Conservation (phyloP, 768 basidiomycete genomes). For the Punctularia strigosozonata region DNA sequence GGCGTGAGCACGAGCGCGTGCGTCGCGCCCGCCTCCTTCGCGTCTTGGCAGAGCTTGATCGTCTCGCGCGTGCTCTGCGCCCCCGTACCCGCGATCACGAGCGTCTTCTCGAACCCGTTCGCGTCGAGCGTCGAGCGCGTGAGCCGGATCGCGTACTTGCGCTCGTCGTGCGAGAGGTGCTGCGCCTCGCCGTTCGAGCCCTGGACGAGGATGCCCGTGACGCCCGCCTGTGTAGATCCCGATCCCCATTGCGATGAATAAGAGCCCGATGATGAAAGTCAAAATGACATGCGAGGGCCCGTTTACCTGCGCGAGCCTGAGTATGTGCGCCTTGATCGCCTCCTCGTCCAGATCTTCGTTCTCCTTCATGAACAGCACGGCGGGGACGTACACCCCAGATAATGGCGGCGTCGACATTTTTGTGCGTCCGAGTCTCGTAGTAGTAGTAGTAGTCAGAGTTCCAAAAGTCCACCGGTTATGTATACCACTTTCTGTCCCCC, state of each 20-base stretch:
- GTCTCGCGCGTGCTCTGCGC: conserved; percentile 74
- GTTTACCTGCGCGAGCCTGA: conserved; percentile 58
- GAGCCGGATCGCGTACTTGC: conserved; percentile 46
- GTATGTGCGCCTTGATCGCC: conserved; percentile 56
- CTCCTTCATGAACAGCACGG: conserved; percentile 61
- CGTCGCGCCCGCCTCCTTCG: conserved; percentile 74
- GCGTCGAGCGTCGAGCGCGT: conserved; percentile 64
- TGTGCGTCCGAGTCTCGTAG: no score
- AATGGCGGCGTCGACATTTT: conserved; percentile 39
- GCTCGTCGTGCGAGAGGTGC: conserved; percentile 63
- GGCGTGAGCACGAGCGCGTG: conserved; percentile 66
- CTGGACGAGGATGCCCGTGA: conserved; percentile 62
- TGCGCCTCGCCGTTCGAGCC: conserved; percentile 72
- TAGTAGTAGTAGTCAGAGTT: no score
- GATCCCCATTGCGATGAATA: background rate
- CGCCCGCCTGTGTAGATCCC: conserved; percentile 45
- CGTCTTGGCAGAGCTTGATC: conserved; percentile 55
- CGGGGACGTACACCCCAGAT: conserved; percentile 66
- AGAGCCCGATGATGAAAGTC: conserved; percentile 10
- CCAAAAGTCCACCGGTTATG: no score
- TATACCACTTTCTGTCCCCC: no score
- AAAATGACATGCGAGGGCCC: conserved; percentile 6
- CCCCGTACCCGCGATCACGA: conserved; percentile 78
- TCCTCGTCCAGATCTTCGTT: conserved; percentile 61
- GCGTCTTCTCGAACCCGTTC: conserved; percentile 52